Conservation (phyloP, 371 early-diverging fungal species). For the Smittium culicis region DNA sequence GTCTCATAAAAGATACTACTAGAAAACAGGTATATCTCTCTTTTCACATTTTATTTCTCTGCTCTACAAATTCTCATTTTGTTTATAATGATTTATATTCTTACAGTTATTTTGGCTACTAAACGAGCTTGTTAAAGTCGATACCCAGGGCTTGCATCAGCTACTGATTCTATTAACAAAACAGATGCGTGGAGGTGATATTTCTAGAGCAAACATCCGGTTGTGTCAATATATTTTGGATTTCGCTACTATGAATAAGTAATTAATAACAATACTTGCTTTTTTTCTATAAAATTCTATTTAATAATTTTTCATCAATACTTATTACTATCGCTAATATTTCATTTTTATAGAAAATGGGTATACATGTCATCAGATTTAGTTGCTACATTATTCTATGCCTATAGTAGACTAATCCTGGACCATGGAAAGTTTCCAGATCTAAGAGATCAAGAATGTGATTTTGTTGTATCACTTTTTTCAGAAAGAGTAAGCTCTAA, state of each 20-base stretch:
- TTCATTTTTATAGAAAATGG: conserved; percentile 17
- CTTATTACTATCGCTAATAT: not conserved
- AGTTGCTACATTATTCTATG: conserved; percentile 43
- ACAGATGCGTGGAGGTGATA: conserved; percentile 54
- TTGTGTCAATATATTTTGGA: conserved; percentile 40
- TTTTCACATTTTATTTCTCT: not conserved
- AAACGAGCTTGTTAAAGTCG: conserved; percentile 37
- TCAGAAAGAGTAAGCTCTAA: conserved; percentile 30
- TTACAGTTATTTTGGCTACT: conserved; percentile 47
- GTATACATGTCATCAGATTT: conserved; percentile 36
- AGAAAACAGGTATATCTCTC: conserved; percentile 32
- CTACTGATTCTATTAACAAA: conserved; percentile 39
- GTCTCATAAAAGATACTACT: conserved; percentile 27
- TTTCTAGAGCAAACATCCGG: conserved; percentile 33
- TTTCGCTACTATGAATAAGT: conserved; percentile 35
- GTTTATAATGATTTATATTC: conserved; percentile 9
- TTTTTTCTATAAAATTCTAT: too few species aligned
- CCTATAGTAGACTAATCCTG: conserved; percentile 40
- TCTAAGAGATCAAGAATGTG: conserved; percentile 41
- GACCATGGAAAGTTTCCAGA: conserved; percentile 33
- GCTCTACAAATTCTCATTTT: not conserved
- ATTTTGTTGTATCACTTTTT: conserved; percentile 37
- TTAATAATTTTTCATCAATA: not conserved
- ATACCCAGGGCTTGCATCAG: conserved; percentile 39
- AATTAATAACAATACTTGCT: too few species aligned